Evolutionary conservation across 805 yeast genomes (phyloP).

Genomic region (Wickerhamomyces bisporus): DNA sequence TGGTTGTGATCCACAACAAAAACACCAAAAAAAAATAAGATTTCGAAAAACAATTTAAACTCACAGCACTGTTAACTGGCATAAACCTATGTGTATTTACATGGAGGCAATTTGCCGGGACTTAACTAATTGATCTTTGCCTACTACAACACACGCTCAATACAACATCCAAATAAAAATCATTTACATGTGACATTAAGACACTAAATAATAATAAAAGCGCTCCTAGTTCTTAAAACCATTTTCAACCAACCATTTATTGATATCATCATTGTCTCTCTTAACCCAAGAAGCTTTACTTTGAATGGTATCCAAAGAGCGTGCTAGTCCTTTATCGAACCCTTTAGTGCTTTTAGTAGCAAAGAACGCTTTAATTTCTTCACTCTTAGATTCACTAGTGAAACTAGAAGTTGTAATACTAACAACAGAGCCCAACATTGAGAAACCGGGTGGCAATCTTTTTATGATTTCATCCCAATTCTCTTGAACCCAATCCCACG

Average conservation of each 20-base stretch:
- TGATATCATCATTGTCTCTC: conserved; percentile 47
- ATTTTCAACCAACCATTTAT: conserved; percentile 42
- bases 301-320: conserved; percentile 54
- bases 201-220: no score
- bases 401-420: conserved; percentile 55
- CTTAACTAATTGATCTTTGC: no score
- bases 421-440: conserved; percentile 76
- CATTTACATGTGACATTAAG: no score
- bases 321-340: conserved; percentile 59
- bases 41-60: no score
- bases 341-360: conserved; percentile 53
- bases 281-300: conserved; percentile 53
- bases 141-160: no score
- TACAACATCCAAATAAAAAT: no score
- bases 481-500: conserved; percentile 67
- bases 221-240: conserved; percentile 15
- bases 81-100: no score
- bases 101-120: no score
- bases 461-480: conserved; percentile 70
- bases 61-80: no score
- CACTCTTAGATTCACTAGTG: conserved; percentile 48
- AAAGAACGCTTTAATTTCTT: conserved; percentile 48
- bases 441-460: conserved; percentile 73
- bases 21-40: no score
- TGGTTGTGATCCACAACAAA: no score